Evolutionary conservation across 768 basidiomycete species (phyloP).

Genomic region (Auricularia sp.): DNA sequence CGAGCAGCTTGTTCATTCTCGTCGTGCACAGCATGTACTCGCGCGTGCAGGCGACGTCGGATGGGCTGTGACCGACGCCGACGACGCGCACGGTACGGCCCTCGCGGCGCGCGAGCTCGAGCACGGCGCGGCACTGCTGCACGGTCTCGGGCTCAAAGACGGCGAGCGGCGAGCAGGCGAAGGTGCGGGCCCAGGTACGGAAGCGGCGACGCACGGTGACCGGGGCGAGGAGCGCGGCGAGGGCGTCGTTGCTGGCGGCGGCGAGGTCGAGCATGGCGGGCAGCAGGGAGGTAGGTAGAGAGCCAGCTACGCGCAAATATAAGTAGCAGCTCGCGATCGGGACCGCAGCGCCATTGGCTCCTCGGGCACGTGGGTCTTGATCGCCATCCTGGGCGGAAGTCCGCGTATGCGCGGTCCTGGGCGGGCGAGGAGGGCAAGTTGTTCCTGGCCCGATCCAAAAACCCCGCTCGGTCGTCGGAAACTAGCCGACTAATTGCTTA

Average conservation of each 20-base stretch:
- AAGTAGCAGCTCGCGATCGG: not conserved
- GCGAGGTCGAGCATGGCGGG: slow-evolving; percentile 11
- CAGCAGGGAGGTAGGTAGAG: not conserved
- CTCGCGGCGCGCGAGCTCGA: slow-evolving; percentile 74
- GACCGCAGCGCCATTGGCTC: not conserved
- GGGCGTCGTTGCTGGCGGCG: slow-evolving; percentile 32
- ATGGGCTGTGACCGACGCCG: slow-evolving; percentile 88
- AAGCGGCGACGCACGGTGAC: slow-evolving; percentile 50
- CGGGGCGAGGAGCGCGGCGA: slow-evolving; percentile 46
- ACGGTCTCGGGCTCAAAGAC: slow-evolving; percentile 69
- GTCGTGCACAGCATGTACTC: slow-evolving; percentile 80
- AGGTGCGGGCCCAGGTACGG: slow-evolving; percentile 83
- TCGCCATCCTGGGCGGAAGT: not conserved
- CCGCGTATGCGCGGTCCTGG: not conserved
- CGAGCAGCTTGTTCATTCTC: slow-evolving; percentile 58
- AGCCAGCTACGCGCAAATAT: not conserved
- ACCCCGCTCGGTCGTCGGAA: not conserved
- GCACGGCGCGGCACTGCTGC: slow-evolving; percentile 58
- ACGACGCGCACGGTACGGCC: slow-evolving; percentile 65
- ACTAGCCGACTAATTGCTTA: not conserved
- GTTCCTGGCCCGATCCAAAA: not conserved
- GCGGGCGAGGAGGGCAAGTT: not conserved
- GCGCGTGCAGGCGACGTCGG: slow-evolving; percentile 83
- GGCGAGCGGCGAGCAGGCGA: slow-evolving; percentile 52
- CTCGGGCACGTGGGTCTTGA: not conserved